Evolutionary conservation across 192 early-diverging fungal genomes (phyloP).

Genomic region (Fimicolochytrium jonesii): DNA sequence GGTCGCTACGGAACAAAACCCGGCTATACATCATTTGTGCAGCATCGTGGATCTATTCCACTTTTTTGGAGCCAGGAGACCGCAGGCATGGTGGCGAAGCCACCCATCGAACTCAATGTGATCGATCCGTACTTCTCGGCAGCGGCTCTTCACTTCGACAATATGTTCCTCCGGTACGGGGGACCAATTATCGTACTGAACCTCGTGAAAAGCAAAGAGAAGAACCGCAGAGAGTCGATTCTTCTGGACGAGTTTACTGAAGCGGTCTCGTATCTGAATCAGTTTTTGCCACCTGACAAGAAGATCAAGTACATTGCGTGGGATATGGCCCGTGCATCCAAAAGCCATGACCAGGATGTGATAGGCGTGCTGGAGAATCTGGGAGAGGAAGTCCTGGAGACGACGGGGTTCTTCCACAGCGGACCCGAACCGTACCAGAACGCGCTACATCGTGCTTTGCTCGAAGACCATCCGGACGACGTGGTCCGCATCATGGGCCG

Average conservation of each 20-base stretch:
- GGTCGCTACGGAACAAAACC: constrained; percentile 49
- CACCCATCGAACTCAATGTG: constrained; percentile 80
- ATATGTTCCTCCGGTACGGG: constrained; percentile 89
- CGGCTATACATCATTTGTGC: constrained; percentile 87
- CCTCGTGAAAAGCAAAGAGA: constrained; percentile 93
- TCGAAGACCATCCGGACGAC: no score
- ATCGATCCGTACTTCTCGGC: constrained; percentile 91
- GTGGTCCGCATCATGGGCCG: constrained; percentile 40
- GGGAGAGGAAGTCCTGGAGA: constrained; percentile 75
- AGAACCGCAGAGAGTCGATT: constrained; percentile 78
- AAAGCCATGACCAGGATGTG: constrained; percentile 82
- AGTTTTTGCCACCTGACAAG: constrained; percentile 75
- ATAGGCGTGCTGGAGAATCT: constrained; percentile 84
- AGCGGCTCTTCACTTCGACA: constrained; percentile 89
- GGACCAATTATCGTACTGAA: constrained; percentile 90
- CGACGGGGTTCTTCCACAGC: constrained; percentile 92
- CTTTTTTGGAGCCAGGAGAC: constrained; percentile 93
- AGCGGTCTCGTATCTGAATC: constrained; percentile 80
- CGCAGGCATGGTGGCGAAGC: constrained; percentile 90
- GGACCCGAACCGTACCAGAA: constrained; percentile 64
- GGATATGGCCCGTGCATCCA: constrained; percentile 98
- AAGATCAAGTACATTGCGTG: constrained; percentile 88
- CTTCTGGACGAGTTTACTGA: constrained; percentile 82
- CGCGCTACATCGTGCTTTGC: constrained; percentile 30
- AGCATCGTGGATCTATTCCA: constrained; percentile 96